These are phyloP conservation scores for Populus simonii DNA, from an alignment of 345 rosid species.

Conservation along the genomic window DNA sequence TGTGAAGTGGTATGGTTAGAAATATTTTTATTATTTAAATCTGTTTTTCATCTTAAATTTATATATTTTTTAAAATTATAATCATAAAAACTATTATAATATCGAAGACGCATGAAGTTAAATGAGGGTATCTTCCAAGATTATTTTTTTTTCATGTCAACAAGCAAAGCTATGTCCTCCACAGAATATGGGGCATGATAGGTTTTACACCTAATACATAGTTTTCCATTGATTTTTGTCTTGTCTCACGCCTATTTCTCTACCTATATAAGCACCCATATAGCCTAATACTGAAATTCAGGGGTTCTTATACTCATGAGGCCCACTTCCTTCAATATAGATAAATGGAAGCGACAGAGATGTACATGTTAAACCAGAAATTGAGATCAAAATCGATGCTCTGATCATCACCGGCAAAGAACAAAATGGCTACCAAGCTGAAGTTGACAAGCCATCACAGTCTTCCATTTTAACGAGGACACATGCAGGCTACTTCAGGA, in stretches of 20 bases:
- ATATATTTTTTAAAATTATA: too few relatives aligned
- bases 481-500: conserved; percentile 47
- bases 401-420: background rate
- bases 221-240: background rate
- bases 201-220: background rate
- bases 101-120: too few relatives aligned
- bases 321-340: too few relatives aligned
- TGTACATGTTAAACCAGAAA: background rate
- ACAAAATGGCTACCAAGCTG: background rate
- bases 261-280: conserved; percentile 1
- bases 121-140: too few relatives aligned
- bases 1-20: too few relatives aligned
- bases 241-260: too few relatives aligned
- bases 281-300: background rate
- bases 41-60: too few relatives aligned
- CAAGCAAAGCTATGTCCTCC: background rate
- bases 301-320: background rate
- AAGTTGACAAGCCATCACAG: conserved; percentile 1
- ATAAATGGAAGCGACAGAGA: background rate
- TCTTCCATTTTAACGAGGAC: conserved; percentile 32
- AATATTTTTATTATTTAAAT: too few relatives aligned
- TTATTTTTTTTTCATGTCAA: too few relatives aligned
- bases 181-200: background rate
- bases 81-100: too few relatives aligned
- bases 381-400: conserved; percentile 16